These are phyloP conservation scores for Ganoderma sinense DNA, from an alignment of 1,284 basidiomycete species.

Conservation along the genomic window DNA sequence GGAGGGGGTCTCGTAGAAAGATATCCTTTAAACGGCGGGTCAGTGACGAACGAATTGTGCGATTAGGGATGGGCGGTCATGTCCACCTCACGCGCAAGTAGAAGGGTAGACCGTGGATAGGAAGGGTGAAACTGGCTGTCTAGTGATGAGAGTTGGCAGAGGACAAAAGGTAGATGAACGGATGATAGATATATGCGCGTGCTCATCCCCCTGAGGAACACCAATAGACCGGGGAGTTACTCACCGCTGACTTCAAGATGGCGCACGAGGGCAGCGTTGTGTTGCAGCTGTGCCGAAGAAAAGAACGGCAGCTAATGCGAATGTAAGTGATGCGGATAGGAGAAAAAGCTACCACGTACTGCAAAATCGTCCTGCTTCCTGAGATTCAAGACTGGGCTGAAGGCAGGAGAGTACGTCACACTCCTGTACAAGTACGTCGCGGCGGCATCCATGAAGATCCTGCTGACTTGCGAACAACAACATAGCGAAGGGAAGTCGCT, in stretches of 20 bases:
- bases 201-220: neutral
- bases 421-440: slow-evolving; percentile 52
- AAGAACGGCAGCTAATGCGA: slow-evolving; percentile 38
- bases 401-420: slow-evolving; percentile 50
- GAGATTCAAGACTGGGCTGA: slow-evolving; percentile 43
- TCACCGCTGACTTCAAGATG: slow-evolving; percentile 53
- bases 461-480: slow-evolving; percentile 52
- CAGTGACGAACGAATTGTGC: neutral
- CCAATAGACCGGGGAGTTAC: neutral
- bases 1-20: slow-evolving; percentile 45
- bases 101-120: too few relatives aligned
- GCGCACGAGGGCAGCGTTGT: slow-evolving; percentile 49
- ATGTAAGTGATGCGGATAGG: neutral
- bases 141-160: neutral
- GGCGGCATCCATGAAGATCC: slow-evolving; percentile 48
- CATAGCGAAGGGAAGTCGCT: slow-evolving; percentile 46
- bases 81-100: neutral
- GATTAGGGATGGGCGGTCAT: neutral
- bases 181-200: neutral
- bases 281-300: slow-evolving; percentile 48
- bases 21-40: slow-evolving; percentile 41
- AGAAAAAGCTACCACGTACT: slow-evolving; percentile 35
- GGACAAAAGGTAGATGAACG: neutral
- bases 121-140: neutral
- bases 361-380: slow-evolving; percentile 43